phyloP scores from a whole-genome alignment of 2,329 filamentous ascomycete species.

The Cordyceps fumosorosea region DNA sequence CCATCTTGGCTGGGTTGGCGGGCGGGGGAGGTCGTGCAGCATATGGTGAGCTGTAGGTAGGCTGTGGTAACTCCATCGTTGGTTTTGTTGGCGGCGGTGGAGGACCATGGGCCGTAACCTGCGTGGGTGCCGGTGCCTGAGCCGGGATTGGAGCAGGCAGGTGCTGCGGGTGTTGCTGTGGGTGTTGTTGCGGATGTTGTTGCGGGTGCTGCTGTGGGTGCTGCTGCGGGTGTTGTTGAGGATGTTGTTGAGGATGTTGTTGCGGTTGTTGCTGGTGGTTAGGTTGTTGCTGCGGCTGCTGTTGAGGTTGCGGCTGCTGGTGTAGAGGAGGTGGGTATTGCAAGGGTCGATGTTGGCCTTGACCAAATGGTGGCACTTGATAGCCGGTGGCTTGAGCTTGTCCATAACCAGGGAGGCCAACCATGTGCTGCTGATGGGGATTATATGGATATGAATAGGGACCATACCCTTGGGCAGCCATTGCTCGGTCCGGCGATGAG shows the following conservation, averaged over 20 bases:
- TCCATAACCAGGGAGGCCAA: constrained; percentile 26
- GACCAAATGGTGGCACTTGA: constrained; percentile 25
- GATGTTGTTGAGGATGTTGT: not conserved
- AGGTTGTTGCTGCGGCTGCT: constrained; percentile 18
- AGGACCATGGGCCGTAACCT: constrained; percentile 29
- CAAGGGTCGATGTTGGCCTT: constrained; percentile 14
- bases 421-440: constrained; percentile 27
- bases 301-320: constrained; percentile 17
- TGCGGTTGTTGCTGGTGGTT: not conserved
- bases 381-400: constrained; percentile 28
- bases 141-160: constrained; percentile 23
- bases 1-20: not conserved
- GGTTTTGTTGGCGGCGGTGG: constrained; percentile 30
- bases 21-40: constrained; percentile 26
- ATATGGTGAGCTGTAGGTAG: constrained; percentile 32
- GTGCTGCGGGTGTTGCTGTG: constrained; percentile 18
- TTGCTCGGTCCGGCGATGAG: constrained; percentile 42
- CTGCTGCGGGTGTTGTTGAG: constrained; percentile 4
- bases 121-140: constrained; percentile 16
- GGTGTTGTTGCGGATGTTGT: not conserved
- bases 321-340: constrained; percentile 17
- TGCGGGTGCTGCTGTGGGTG: not conserved
- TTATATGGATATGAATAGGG: constrained; percentile 31
- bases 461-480: constrained; percentile 32
- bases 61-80: constrained; percentile 25